These are phyloP conservation scores for Solanum pinnatisectum DNA, from an alignment of 257 asterid species.

Conservation along the genomic window DNA sequence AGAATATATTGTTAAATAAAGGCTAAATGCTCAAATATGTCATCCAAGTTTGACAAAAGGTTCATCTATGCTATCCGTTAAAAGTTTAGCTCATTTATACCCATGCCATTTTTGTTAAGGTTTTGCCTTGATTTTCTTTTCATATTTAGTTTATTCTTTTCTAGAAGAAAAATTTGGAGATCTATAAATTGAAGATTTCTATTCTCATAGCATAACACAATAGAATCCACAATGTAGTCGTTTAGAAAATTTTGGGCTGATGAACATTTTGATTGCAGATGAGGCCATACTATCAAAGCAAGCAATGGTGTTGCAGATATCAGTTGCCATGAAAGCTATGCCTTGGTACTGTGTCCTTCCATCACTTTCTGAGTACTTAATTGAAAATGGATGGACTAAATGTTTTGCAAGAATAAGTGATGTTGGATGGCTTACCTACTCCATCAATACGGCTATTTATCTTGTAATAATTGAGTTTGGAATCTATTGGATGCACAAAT, in stretches of 20 bases:
- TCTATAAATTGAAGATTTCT: too few relatives aligned
- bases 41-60: too few relatives aligned
- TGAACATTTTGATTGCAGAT: constrained; percentile 26
- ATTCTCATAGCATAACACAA: too few relatives aligned
- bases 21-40: too few relatives aligned
- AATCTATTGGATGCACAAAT: constrained; percentile 95
- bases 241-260: neutral
- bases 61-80: too few relatives aligned
- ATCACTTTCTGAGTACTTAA: constrained; percentile 41
- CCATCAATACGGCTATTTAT: constrained; percentile 35
- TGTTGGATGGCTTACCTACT: constrained; percentile 49
- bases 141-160: too few relatives aligned
- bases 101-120: too few relatives aligned
- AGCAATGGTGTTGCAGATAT: constrained; percentile 64
- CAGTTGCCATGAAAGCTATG: constrained; percentile 65
- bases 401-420: constrained; percentile 68
- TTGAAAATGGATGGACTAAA: constrained; percentile 56
- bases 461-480: constrained; percentile 90
- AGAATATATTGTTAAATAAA: too few relatives aligned
- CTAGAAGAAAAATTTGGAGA: too few relatives aligned
- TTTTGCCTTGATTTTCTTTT: too few relatives aligned
- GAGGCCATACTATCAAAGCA: constrained; percentile 38
- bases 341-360: constrained; percentile 44
- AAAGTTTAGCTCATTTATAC: too few relatives aligned
- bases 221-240: too few relatives aligned